Percentiles rank a stretch among this genome's conserved stretches.
phyloP scores from a whole-genome alignment of 2,329 filamentous ascomycete species.

The Zymoseptoria tritici region DNA sequence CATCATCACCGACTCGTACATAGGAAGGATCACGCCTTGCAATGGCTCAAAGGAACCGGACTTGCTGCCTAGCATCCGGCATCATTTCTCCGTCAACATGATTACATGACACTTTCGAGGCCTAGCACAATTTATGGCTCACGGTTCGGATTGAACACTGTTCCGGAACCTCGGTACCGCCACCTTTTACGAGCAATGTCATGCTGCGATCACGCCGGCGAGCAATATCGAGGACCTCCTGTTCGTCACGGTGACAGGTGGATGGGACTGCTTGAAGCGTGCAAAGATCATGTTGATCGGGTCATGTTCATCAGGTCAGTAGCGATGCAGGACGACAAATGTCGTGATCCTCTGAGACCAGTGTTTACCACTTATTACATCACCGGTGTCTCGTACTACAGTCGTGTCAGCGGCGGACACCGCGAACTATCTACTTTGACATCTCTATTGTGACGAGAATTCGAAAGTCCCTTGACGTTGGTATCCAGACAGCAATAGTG shows the following conservation, averaged over 20 bases:
- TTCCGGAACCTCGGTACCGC: not conserved
- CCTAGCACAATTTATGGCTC: not conserved
- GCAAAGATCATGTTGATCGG: slow-evolving; percentile 23
- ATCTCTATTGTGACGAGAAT: not conserved
- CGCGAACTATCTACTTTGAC: not conserved
- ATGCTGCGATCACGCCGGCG: slow-evolving; percentile 39
- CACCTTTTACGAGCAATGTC: slow-evolving; percentile 25
- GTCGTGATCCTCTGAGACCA: slow-evolving; percentile 11
- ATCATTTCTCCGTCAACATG: not conserved
- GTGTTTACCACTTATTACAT: not conserved
- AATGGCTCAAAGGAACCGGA: not conserved
- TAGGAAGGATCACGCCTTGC: not conserved
- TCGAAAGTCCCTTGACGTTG: not conserved
- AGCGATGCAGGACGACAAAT: too few species aligned
- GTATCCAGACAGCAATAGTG: not conserved
- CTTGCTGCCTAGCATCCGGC: not conserved
- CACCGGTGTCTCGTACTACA: not conserved
- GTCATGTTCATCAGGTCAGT: too few species aligned
- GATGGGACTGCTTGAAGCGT: slow-evolving; percentile 32
- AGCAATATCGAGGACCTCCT: slow-evolving; percentile 26
- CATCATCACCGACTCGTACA: not conserved
- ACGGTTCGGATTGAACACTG: not conserved
- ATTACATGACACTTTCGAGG: not conserved
- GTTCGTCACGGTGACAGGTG: slow-evolving; percentile 9
- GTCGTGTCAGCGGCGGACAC: not conserved